Base-by-base conservation (phyloP, 495 filamentous ascomycete genomes). In the Trichodelitschia bisporula region DNA sequence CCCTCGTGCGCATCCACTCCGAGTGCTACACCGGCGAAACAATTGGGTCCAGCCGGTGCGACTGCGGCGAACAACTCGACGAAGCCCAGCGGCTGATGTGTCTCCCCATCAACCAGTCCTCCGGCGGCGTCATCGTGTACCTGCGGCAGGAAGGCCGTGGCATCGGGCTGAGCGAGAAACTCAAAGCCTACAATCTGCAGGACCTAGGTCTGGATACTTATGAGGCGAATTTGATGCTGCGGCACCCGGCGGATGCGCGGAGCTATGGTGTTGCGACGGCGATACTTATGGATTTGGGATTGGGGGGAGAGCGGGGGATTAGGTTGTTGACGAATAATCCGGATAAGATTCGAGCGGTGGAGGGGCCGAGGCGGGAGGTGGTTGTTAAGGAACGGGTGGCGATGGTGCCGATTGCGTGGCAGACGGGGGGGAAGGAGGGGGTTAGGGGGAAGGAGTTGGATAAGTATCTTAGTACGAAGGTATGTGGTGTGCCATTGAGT, bases 1-100 rank as follows among this genome's bases (percentile, higher is more conserved):
- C 89, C 0, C 57, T 95, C 21, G 83, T 95, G 11, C 63, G 86
- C 32, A 95, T 99, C 49, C 86, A 99, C 49, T 86, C 77, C 4
- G 86, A 99, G 48, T 99, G 86, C 57, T 99, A 99, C 49, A 99
- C 86, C 0, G 86, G 86, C 10, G 86, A 99, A 56, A 95, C 84
- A 0, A 84, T 84, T 0, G 95, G 86, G 86, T 90, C 78, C 1
- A 84, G 89, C 15, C 68, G 86, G 3, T 99, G 86, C 49, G 86
- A 99, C 50, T 99, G 86, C 47, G 86, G 86, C 17, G 89, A 95
- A 50, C 86, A 99, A 48, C 58, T 99, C 2, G 86, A 99, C 44
- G 86, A 99, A 54, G 86, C 89, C 2, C 86, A 84, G 2, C 60
- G 86, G 11, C 53, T 95, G 4, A 95, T 99, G 86, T 77, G 78